Evolutionary conservation across 768 basidiomycete genomes (phyloP), one percentile per base, ranked within the genome.

Genomic region (Lentinus brumalis): DNA sequence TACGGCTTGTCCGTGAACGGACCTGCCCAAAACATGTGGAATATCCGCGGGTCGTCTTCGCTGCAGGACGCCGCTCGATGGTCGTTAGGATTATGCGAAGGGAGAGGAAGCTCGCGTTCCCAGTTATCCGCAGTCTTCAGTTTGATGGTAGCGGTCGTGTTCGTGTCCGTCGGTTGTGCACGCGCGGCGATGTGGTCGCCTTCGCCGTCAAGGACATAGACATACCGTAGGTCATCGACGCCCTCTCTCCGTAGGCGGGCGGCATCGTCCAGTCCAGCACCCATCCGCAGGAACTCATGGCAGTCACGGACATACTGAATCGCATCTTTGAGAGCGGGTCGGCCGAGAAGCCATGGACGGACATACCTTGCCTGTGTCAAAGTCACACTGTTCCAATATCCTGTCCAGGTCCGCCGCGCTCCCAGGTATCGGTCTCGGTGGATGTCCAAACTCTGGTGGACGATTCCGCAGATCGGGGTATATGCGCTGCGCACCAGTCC

Each of bases 1-100:
- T 99, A 98, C 2, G 97, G 97, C 73, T 98, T 98, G 80, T 99
- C 97, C 5, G 95, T 97, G 79, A 99, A 98, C 0, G 94, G 88
- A 0, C 97, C 96, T 0, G 96, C 92, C 96, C 97, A 98, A 79
- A 97, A 99, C 88, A 98, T 97, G 76, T 99, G 97, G 80, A 96
- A 98, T 40, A 98, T 76, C 31, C 92, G 86, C 5, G 94, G 89
- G 67, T 90, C 86, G 64, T 92, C 88, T 0, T 88, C 82, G 69
- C 97, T 93, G 74, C 97, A 99, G 2, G 61, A 71, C 41, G 85
- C 79, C 51, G 81, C 80, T n/a, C 47, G 51, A 5, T 52, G 61
- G 46, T 86, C 79, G 62, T 84, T 81, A 0, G 88, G 81, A 44
- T 76, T 77, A 6, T 85, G 78, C 8, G 79, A 72, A 32, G 83